A percentile compares a stretch with the other conserved stretches of the same genome.
These are phyloP conservation scores for Pelargonium australe DNA, from an alignment of 441 rosid genomes.

Conservation along the genomic window DNA sequence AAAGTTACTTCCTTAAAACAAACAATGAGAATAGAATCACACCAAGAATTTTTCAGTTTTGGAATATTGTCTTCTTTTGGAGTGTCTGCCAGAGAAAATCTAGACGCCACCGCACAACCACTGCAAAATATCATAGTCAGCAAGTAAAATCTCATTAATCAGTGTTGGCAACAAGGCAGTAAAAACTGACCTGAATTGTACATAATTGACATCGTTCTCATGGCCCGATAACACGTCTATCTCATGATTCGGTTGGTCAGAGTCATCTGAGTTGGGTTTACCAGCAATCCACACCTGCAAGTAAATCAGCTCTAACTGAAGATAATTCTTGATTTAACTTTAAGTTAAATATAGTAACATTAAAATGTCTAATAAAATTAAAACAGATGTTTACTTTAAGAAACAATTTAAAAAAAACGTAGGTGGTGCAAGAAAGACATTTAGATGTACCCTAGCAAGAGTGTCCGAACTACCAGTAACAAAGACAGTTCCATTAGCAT, in stretches of 20 bases:
- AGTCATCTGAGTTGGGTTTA: conserved; percentile 56
- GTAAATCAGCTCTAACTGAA: conserved; percentile 16
- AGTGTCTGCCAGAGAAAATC: conserved; percentile 57
- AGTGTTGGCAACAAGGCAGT: neutral
- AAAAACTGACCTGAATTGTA: conserved; percentile 72
- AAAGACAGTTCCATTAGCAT: conserved; percentile 92
- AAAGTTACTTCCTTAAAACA: neutral
- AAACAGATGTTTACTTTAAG: neutral
- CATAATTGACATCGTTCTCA: conserved; percentile 97
- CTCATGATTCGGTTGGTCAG: conserved; percentile 88
- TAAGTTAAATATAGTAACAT: conserved; percentile 17
- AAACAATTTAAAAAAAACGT: neutral
- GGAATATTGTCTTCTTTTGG: conserved; percentile 78
- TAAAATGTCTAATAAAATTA: conserved; percentile 1
- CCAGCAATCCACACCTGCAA: conserved; percentile 93
- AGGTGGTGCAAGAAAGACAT: conserved; percentile 13
- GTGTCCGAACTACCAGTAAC: conserved; percentile 99
- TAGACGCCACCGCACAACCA: conserved; percentile 81
- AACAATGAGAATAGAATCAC: conserved; percentile 23
- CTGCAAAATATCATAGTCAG: conserved; percentile 41
- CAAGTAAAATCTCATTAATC: neutral
- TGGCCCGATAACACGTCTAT: conserved; percentile 89
- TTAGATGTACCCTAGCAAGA: conserved; percentile 77
- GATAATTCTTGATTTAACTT: conserved; percentile 6
- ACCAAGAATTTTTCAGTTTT: conserved; percentile 91